Evolutionary conservation across 2,329 filamentous ascomycete species (phyloP).

Genomic region (Apiospora hydei): DNA sequence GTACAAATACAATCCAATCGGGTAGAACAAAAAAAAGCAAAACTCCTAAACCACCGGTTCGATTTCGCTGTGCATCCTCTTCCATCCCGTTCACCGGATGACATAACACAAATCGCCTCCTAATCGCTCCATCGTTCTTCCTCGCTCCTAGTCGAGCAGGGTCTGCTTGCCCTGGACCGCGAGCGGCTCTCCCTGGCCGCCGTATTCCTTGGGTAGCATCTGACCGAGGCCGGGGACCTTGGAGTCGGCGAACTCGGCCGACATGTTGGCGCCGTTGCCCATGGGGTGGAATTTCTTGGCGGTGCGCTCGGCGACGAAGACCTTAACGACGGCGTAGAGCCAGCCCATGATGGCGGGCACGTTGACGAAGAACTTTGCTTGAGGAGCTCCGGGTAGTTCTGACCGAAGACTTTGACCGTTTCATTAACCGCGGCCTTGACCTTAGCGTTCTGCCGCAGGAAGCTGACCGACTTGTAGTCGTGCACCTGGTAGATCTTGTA

Average conservation of each 20-base stretch:
- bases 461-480: constrained; percentile 88
- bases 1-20: background rate
- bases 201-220: constrained; percentile 23
- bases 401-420: constrained; percentile 82
- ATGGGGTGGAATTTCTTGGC: constrained; percentile 83
- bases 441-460: constrained; percentile 80
- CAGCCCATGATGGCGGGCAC: constrained; percentile 92
- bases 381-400: constrained; percentile 88
- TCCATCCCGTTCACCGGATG: background rate
- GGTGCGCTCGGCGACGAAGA: constrained; percentile 76
- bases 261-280: constrained; percentile 74
- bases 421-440: constrained; percentile 80
- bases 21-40: background rate
- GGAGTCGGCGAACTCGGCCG: constrained; percentile 59
- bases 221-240: constrained; percentile 52
- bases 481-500: constrained; percentile 94
- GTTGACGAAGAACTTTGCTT: constrained; percentile 93
- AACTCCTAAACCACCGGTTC: background rate
- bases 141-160: constrained; percentile 28
- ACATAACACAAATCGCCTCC: background rate
- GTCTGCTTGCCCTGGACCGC: constrained; percentile 37
- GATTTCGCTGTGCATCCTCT: no score
- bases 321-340: constrained; percentile 77
- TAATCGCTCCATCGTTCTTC: background rate
- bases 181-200: constrained; percentile 19